Evolutionary conservation across 2,329 filamentous ascomycete species (phyloP), one percentile per base, ranked within the genome.

Genomic region (Aspergillus calidoustus): DNA sequence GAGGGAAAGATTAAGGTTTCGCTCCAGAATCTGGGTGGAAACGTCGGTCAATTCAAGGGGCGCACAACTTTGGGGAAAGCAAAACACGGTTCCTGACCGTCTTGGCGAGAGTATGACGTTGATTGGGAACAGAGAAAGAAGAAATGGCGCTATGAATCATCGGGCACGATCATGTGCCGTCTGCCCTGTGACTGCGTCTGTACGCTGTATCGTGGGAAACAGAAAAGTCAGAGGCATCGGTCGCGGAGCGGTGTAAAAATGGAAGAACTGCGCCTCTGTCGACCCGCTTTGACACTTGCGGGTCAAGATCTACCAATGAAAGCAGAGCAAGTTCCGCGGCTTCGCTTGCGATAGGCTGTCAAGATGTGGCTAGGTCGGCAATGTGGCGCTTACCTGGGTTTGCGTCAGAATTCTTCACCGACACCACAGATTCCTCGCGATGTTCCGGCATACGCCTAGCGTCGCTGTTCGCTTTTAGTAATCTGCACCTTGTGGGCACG

Each of bases 181-280:
- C 57, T 57, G 43, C 43, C 15, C 55, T 48, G 49, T 63, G 60
- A 59, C 59, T 15, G 44, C 25, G 34, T 23, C 19, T 48, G 59
- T 19, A 19, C 19, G 19, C 19, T 19, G 19, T 58, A 57, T 57
- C 38, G 51, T 38, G 9, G 38, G 50, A 59, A 57, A 54, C 47
- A 30, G 30, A 49, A 43, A 57, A 48, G 28, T 46, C 38, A 22
- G 47, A 30, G 46, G 28, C 30, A 53, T 31, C 31, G 17, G 46
- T 41, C 47, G 60, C 31, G 60, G 51, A 66, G 67, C 67, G 67
- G 65, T 68, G 67, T 64, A 66, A 66, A 63, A 65, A 64, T 61
- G 56, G 56, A 57, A 38, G n/a, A 41, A 49, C 67, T 68, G 66
- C 64, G 67, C 67, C 67, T 63, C 63, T 56, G 52, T 54, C 38